phyloP scores from a whole-genome alignment of 495 filamentous ascomycete genomes.

The Penicillium manginii region DNA sequence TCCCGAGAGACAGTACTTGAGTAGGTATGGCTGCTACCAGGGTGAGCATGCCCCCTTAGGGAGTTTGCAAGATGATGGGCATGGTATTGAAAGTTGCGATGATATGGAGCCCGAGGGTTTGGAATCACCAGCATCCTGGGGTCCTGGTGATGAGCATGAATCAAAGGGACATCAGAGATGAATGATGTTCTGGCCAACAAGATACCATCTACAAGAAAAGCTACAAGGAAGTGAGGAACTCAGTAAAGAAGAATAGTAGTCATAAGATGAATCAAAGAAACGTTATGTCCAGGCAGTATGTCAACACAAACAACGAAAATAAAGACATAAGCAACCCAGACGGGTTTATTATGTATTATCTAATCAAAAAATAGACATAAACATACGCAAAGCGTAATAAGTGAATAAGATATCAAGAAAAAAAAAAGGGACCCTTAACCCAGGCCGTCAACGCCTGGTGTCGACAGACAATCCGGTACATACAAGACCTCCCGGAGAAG shows the following conservation, averaged over 20 bases:
- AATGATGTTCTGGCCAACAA: no score
- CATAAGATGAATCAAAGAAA: constrained; percentile 14
- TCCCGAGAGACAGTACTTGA: no score
- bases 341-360: constrained; percentile 33
- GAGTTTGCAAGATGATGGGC: no score
- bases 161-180: no score
- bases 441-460: constrained; percentile 16
- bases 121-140: no score
- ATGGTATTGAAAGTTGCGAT: no score
- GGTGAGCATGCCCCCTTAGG: no score
- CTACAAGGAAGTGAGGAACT: neutral
- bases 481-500: no score
- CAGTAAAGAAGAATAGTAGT: neutral
- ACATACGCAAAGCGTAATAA: constrained; percentile 22
- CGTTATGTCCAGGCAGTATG: constrained; percentile 28
- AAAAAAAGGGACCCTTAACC: constrained; percentile 15
- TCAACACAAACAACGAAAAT: constrained; percentile 10
- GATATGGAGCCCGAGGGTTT: no score
- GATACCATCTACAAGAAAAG: no score
- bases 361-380: constrained; percentile 29
- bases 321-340: constrained; percentile 20
- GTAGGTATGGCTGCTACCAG: no score
- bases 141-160: no score
- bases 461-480: neutral
- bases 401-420: constrained; percentile 9